phyloP scores from a whole-genome alignment of 2,329 filamentous ascomycete genomes.

The Epichloe elymi region DNA sequence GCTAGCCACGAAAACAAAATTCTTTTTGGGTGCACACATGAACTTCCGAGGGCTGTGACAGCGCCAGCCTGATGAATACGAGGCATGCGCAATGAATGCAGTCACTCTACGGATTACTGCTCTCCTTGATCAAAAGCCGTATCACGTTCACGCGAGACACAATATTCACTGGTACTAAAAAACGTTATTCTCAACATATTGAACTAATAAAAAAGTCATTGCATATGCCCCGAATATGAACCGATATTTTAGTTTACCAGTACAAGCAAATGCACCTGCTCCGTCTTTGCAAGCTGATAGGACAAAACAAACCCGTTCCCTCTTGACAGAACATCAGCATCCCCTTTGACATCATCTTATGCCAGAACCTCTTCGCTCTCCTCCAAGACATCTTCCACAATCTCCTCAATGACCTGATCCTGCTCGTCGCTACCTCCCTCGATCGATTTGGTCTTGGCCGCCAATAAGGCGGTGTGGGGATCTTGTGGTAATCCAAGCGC shows the following conservation, averaged over 20 bases:
- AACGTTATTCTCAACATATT: not conserved
- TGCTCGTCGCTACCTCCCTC: constrained; percentile 47
- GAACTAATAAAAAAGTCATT: constrained; percentile 2
- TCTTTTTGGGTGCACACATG: not conserved
- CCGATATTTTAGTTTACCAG: constrained; percentile 14
- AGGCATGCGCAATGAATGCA: no score
- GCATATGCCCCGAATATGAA: constrained; percentile 2
- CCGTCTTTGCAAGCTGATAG: constrained; percentile 16
- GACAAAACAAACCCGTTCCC: constrained; percentile 4
- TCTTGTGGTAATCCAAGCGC: constrained; percentile 53
- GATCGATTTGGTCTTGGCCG: constrained; percentile 38
- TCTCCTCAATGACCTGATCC: constrained; percentile 76
- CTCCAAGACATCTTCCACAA: constrained; percentile 69
- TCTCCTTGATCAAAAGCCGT: not conserved
- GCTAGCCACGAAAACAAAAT: not conserved
- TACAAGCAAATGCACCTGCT: constrained; percentile 20
- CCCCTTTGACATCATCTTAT: constrained; percentile 12
- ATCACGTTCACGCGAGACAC: not conserved
- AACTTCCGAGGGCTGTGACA: not conserved
- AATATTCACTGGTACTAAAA: not conserved
- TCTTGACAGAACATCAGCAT: not conserved
- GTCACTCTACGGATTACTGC: not conserved
- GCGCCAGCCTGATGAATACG: no score
- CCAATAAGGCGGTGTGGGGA: constrained; percentile 47
- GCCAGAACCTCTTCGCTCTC: constrained; percentile 68